Percentiles rank a stretch among this genome's conserved stretches.
phyloP scores from a whole-genome alignment of 2,329 filamentous ascomycete genomes.

The Epichloe amarillans region DNA sequence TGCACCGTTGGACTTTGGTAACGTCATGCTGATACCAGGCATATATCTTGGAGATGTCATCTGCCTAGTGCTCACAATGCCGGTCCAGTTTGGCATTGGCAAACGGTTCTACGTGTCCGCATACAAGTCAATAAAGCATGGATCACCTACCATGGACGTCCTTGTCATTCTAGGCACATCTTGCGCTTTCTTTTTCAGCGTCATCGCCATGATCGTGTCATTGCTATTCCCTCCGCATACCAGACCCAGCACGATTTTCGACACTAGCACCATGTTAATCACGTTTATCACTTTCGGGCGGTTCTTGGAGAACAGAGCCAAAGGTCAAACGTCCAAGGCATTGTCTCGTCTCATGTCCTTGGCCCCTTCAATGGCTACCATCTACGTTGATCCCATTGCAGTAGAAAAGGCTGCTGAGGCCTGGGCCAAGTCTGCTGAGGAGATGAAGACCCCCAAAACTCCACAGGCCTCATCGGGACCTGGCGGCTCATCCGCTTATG shows the following conservation, averaged over 20 bases:
- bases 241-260: conserved; percentile 80
- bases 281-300: conserved; percentile 87
- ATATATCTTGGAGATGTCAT: conserved; percentile 80
- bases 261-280: conserved; percentile 96
- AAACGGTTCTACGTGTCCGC: conserved; percentile 87
- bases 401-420: conserved; percentile 78
- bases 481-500: conserved; percentile 47
- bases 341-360: conserved; percentile 90
- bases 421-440: conserved; percentile 37
- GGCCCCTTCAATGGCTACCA: conserved; percentile 91
- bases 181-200: conserved; percentile 90
- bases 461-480: conserved; percentile 15
- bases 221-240: conserved; percentile 61
- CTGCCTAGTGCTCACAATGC: conserved; percentile 73
- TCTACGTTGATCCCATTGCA: conserved; percentile 88
- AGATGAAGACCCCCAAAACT: conserved; percentile 28
- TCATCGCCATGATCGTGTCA: conserved; percentile 75
- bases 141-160: conserved; percentile 94
- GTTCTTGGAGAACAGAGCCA: conserved; percentile 86
- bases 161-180: conserved; percentile 88
- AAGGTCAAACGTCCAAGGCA: conserved; percentile 90
- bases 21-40: conserved; percentile 51
- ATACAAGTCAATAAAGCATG: conserved; percentile 85
- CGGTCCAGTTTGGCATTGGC: conserved; percentile 92
- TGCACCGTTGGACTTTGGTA: conserved; percentile 67